Evolutionary conservation across 2,329 filamentous ascomycete species (phyloP).

Genomic region (Mariannaea elegans): DNA sequence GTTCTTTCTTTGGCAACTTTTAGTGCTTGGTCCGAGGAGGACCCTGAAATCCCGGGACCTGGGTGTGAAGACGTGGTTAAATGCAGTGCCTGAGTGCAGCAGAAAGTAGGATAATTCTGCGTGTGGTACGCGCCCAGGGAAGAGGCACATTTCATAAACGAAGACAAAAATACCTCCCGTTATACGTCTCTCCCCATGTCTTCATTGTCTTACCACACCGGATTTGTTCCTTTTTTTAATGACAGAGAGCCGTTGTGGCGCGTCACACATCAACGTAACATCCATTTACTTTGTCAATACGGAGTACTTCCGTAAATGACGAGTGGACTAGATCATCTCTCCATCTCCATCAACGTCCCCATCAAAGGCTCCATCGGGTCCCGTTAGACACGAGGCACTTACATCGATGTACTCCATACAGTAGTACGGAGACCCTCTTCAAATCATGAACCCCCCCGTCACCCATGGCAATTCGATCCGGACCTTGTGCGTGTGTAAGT

Average conservation of each 20-base stretch:
- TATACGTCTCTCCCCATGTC: background rate
- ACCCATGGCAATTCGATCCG: conserved; percentile 38
- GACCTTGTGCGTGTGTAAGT: conserved; percentile 15
- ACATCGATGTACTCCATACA: too few relatives aligned
- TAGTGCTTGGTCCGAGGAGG: conserved; percentile 26
- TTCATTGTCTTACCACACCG: background rate
- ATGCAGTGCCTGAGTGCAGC: conserved; percentile 21
- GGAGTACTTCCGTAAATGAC: conserved; percentile 25
- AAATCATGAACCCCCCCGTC: conserved; percentile 21
- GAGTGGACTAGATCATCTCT: conserved; percentile 39
- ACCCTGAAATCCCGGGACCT: conserved; percentile 36
- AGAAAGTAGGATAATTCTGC: background rate
- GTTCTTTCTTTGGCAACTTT: conserved; percentile 25
- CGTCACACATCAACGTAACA: conserved; percentile 23
- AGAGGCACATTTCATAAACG: too few relatives aligned
- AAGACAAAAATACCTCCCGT: background rate
- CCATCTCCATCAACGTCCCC: conserved; percentile 21
- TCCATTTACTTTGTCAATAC: conserved; percentile 23
- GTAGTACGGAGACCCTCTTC: too few relatives aligned
- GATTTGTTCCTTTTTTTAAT: background rate
- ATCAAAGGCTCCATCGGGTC: conserved; percentile 22
- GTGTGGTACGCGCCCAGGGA: too few relatives aligned
- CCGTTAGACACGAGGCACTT: conserved; percentile 5
- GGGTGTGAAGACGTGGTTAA: conserved; percentile 9
- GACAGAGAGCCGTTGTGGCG: conserved; percentile 14